These are phyloP conservation scores for Raphanus raphanistrum DNA, from an alignment of 345 rosid species.

Conservation along the genomic window DNA sequence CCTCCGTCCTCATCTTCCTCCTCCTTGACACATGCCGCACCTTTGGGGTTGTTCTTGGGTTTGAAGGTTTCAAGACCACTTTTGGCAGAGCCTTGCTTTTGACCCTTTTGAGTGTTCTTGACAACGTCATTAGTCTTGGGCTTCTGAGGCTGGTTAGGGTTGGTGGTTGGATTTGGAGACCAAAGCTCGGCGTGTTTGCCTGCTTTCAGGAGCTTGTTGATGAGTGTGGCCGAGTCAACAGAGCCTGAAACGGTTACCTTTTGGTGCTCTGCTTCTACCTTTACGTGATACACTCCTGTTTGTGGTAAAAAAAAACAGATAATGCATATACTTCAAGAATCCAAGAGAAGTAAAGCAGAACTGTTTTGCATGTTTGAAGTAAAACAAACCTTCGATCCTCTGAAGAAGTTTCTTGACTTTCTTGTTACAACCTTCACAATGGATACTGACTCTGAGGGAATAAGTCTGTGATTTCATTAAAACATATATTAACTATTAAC, in stretches of 20 bases:
- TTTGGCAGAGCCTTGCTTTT: constrained; percentile 52
- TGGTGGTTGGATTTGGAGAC: constrained; percentile 56
- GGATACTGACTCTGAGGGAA: constrained; percentile 76
- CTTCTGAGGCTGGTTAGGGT: constrained; percentile 44
- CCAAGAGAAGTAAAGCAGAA: not conserved
- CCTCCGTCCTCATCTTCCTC: constrained; percentile 51
- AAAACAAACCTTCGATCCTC: constrained; percentile 69
- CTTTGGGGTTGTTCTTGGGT: constrained; percentile 49
- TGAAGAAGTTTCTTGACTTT: constrained; percentile 84
- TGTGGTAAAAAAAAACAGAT: not conserved
- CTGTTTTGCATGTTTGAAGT: constrained; percentile 24
- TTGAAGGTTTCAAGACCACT: constrained; percentile 44
- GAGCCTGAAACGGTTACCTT: constrained; percentile 71
- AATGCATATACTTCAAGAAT: constrained; percentile 11
- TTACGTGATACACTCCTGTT: constrained; percentile 71
- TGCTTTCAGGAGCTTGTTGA: constrained; percentile 65
- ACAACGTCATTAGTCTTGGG: constrained; percentile 51
- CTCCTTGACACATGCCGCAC: constrained; percentile 36
- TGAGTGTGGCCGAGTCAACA: constrained; percentile 63
- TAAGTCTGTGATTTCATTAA: constrained; percentile 46
- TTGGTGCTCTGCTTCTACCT: constrained; percentile 71
- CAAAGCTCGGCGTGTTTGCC: constrained; percentile 81
- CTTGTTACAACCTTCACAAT: constrained; percentile 84
- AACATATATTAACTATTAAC: not conserved
- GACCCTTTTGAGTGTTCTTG: constrained; percentile 47